phyloP scores from a whole-genome alignment of 106 monocot genomes.

The Dioscorea alata region DNA sequence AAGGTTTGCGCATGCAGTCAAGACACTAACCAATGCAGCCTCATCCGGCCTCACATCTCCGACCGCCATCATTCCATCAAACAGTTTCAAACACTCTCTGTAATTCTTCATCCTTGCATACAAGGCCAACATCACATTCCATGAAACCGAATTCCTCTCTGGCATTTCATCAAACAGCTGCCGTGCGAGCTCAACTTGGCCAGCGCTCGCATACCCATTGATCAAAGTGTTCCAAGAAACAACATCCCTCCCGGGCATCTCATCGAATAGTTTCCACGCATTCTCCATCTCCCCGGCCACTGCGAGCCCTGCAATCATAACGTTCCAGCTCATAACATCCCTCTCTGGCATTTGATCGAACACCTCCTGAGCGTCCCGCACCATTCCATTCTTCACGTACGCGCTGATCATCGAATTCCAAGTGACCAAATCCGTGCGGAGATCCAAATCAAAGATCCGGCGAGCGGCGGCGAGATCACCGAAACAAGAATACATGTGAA shows the following conservation, averaged over 20 bases:
- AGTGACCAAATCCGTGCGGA: conserved; percentile 28
- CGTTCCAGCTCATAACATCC: conserved; percentile 53
- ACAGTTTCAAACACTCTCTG: conserved; percentile 49
- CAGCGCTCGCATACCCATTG: conserved; percentile 36
- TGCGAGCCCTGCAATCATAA: conserved; percentile 43
- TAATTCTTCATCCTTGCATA: conserved; percentile 44
- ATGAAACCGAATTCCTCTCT: conserved; percentile 37
- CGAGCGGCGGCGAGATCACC: conserved; percentile 20
- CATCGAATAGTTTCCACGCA: conserved; percentile 33
- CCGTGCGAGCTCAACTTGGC: conserved; percentile 24
- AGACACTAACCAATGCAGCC: conserved; percentile 61
- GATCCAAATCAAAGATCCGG: conserved; percentile 11
- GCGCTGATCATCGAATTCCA: conserved; percentile 54
- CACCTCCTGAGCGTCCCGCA: conserved; percentile 20
- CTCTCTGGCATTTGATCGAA: conserved; percentile 49
- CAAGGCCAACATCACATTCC: conserved; percentile 65
- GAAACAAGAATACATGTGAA: conserved; percentile 49
- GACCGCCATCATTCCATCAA: conserved; percentile 38
- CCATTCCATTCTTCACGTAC: conserved; percentile 36
- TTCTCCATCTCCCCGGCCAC: conserved; percentile 33
- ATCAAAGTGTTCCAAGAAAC: conserved; percentile 67
- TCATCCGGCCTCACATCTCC: conserved; percentile 31
- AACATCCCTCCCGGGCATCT: conserved; percentile 45
- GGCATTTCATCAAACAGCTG: conserved; percentile 55
- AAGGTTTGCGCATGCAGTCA: conserved; percentile 45